Percentiles rank a stretch among this genome's conserved stretches.
phyloP scores from a whole-genome alignment of 306 rosid genomes.

The Begonia masoniana region DNA sequence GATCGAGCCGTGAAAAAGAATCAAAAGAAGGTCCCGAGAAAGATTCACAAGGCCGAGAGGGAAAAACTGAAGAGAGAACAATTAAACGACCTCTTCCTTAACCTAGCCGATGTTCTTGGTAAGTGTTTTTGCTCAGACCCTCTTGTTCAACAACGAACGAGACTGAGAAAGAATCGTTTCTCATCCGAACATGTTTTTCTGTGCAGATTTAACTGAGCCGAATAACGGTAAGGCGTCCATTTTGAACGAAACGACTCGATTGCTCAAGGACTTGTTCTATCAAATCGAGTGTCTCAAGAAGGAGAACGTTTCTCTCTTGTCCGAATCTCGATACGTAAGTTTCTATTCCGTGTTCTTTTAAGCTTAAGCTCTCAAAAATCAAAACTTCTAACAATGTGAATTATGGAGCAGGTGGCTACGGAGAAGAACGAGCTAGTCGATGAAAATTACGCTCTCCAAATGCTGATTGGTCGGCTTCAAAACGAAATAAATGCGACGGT shows the following conservation, averaged over 20 bases:
- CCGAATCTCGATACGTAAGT: slow-evolving; percentile 73
- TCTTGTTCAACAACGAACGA: not conserved
- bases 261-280: slow-evolving; percentile 52
- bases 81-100: slow-evolving; percentile 74
- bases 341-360: too few species aligned
- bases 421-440: slow-evolving; percentile 79
- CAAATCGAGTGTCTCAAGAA: slow-evolving; percentile 58
- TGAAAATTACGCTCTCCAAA: slow-evolving; percentile 53
- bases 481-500: slow-evolving; percentile 47
- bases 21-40: slow-evolving; percentile 51
- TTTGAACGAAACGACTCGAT: slow-evolving; percentile 44
- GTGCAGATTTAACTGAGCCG: slow-evolving; percentile 42
- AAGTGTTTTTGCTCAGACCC: slow-evolving; percentile 9
- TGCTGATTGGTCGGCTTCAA: slow-evolving; percentile 51
- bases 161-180: not conserved
- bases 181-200: not conserved
- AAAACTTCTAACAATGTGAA: not conserved
- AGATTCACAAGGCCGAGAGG: slow-evolving; percentile 86
- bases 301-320: slow-evolving; percentile 45
- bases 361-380: not conserved
- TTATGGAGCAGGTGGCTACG: slow-evolving; percentile 39
- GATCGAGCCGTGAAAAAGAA: slow-evolving; percentile 29
- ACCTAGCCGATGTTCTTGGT: slow-evolving; percentile 73
- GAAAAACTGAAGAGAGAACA: slow-evolving; percentile 91
- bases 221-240: slow-evolving; percentile 66